These are phyloP conservation scores for Solanum neorickii DNA, from an alignment of 257 asterid species.

Conservation along the genomic window DNA sequence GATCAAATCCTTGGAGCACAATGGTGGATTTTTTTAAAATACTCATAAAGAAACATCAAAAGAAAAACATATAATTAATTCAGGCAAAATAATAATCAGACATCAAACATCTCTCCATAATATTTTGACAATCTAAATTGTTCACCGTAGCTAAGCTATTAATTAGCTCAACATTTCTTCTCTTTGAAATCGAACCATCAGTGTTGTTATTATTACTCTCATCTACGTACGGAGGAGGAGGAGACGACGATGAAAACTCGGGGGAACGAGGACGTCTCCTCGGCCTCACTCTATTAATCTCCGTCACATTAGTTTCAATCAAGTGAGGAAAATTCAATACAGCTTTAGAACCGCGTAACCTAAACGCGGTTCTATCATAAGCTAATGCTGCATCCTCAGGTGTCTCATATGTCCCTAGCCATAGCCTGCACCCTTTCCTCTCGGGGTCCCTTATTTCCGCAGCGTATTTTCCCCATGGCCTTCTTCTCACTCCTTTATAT, in stretches of 20 bases:
- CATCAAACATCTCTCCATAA: not conserved
- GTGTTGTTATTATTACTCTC: not conserved
- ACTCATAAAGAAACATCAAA: no score
- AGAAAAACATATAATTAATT: no score
- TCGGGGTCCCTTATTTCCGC: not conserved
- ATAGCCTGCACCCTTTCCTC: not conserved
- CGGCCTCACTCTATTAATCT: not conserved
- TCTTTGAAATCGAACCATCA: not conserved
- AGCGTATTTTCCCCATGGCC: slow-evolving; percentile 3
- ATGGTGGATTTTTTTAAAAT: no score
- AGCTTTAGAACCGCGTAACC: not conserved
- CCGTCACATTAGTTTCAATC: not conserved
- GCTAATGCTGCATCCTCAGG: slow-evolving; percentile 2
- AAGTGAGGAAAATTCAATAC: not conserved
- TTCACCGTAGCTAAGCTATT: not conserved
- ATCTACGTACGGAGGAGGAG: not conserved
- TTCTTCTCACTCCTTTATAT: not conserved
- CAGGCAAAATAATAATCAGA: not conserved
- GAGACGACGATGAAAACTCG: not conserved
- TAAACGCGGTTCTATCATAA: not conserved
- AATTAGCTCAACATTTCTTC: not conserved
- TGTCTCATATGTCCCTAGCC: slow-evolving; percentile 3
- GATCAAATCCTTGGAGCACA: not conserved
- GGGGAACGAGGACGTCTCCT: not conserved
- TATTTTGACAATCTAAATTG: not conserved